These are phyloP conservation scores for Sordariomycetes sp. DNA, from an alignment of 2,329 filamentous ascomycete species.

Conservation along the genomic window DNA sequence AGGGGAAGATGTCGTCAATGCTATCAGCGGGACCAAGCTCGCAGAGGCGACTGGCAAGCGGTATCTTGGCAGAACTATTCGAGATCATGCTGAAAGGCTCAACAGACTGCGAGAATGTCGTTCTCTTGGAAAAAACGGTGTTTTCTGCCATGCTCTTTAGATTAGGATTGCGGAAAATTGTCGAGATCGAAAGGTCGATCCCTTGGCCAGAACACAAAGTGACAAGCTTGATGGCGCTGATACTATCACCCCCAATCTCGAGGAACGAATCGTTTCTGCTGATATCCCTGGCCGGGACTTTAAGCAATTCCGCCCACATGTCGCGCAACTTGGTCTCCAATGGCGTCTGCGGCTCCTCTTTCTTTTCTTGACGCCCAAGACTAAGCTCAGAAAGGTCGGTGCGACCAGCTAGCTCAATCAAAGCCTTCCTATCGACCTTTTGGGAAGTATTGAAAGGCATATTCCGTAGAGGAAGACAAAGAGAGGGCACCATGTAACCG, in stretches of 20 bases:
- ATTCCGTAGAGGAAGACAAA: neutral
- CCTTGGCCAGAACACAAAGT: neutral
- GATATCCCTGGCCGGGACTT: slow-evolving; percentile 1
- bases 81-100: neutral
- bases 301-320: slow-evolving; percentile 4
- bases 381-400: no score
- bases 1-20: slow-evolving; percentile 23
- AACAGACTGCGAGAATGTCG: neutral
- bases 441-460: slow-evolving; percentile 8
- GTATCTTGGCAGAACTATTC: slow-evolving; percentile 1
- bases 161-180: slow-evolving; percentile 1
- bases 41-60: slow-evolving; percentile 10
- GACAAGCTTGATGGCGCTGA: slow-evolving; percentile 5
- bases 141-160: neutral
- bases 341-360: neutral
- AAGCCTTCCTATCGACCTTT: slow-evolving; percentile 7
- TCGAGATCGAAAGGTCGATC: neutral
- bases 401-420: no score
- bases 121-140: no score
- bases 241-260: slow-evolving; percentile 8
- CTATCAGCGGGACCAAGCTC: no score
- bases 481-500: slow-evolving; percentile 8
- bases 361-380: no score
- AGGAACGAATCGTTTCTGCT: slow-evolving; percentile 7
- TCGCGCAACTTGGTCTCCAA: slow-evolving; percentile 1